Evolutionary conservation across 176 grass and related monocot species (phyloP).

Genomic region (Typha latifolia): DNA sequence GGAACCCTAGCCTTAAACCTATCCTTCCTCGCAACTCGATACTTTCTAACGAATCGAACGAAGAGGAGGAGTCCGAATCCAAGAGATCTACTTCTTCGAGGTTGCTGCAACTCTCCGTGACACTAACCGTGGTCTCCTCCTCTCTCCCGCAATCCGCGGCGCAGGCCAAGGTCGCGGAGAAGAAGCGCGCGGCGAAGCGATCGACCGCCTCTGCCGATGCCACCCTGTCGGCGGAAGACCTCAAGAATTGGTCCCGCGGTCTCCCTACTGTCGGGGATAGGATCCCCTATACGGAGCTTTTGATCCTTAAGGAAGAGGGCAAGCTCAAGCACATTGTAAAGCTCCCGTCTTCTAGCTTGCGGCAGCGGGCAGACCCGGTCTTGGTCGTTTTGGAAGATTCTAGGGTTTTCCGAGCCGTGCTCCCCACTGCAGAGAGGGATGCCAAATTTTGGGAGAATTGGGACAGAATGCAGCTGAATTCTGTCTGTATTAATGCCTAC

Average conservation of each 20-base stretch:
- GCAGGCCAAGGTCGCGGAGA: constrained; percentile 17
- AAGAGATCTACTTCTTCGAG: not conserved
- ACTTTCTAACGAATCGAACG: not conserved
- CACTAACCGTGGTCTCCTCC: constrained; percentile 13
- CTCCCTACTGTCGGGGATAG: constrained; percentile 13
- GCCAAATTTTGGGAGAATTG: constrained; percentile 24
- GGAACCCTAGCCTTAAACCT: not conserved
- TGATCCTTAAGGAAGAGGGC: constrained; percentile 15
- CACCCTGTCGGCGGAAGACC: constrained; percentile 11
- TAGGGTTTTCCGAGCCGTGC: constrained; percentile 18
- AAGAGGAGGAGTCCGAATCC: not conserved
- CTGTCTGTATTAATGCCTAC: constrained; percentile 25
- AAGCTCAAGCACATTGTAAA: constrained; percentile 24
- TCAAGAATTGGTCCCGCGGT: constrained; percentile 16
- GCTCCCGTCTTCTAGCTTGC: constrained; percentile 12
- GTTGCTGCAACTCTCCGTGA: constrained; percentile 8
- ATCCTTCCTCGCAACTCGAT: not conserved
- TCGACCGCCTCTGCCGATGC: no score
- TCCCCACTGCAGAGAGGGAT: constrained; percentile 16
- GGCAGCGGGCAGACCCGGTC: constrained; percentile 3
- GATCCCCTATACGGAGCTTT: constrained; percentile 20
- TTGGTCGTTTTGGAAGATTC: constrained; percentile 18
- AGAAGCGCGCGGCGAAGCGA: constrained; percentile 10
- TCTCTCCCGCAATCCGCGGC: constrained; percentile 6
- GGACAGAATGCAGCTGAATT: constrained; percentile 22